phyloP scores from a whole-genome alignment of 441 rosid species.

The Syzygium syzygioides region DNA sequence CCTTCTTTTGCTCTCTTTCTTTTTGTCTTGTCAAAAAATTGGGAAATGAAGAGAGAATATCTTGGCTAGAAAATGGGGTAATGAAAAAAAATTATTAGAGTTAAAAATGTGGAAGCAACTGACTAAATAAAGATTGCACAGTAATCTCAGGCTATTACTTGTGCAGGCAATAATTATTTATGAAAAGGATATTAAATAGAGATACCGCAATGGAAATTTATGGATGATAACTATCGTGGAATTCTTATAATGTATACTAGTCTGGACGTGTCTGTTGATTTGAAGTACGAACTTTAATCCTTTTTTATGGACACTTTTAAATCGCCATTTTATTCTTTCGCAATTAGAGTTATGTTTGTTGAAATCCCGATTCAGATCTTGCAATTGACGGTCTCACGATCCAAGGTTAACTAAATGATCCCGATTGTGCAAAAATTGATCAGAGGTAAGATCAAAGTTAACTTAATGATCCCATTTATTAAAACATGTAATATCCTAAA shows the following conservation, averaged over 20 bases:
- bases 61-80: not conserved
- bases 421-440: not conserved
- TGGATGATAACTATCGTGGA: not conserved
- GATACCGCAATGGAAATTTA: not conserved
- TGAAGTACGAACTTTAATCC: not conserved
- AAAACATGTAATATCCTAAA: not conserved
- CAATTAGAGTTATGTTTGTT: not conserved
- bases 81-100: not conserved
- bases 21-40: not conserved
- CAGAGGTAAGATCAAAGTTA: not conserved
- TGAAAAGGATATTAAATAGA: not conserved
- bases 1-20: not conserved
- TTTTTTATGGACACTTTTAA: not conserved
- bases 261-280: rapidly evolving
- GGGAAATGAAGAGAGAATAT: not conserved
- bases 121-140: not conserved
- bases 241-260: not conserved
- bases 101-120: not conserved
- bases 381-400: rapidly evolving
- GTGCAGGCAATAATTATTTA: not conserved
- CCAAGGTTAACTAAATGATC: not conserved
- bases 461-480: not conserved
- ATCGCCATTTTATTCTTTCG: not conserved
- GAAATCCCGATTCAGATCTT: not conserved
- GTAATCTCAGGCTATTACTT: not conserved